Evolutionary conservation across 495 filamentous ascomycete species (phyloP), one percentile per base, ranked within the genome.

Genomic region (Glarea lozoyensis): DNA sequence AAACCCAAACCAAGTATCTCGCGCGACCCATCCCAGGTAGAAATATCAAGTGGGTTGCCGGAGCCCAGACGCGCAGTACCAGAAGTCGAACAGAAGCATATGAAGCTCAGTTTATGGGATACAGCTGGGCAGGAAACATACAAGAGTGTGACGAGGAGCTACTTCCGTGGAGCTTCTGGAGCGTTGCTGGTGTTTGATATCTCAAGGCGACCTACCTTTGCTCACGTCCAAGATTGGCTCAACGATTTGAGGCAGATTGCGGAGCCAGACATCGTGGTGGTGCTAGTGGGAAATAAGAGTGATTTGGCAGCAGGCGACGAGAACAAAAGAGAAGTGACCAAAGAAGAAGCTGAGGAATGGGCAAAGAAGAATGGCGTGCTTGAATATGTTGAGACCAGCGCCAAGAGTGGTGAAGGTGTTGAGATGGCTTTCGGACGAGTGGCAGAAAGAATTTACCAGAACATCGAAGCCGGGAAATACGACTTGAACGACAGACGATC

Each of bases 121-220:
- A 98, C 92, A 0, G 92, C 92, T 18, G 92, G 92, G 3, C 92
- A 98, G 57, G 92, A 98, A 69, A 94, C 86, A 10, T 94, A 94
- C 68, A 93, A 93, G 58, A 87, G 83, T 37, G 89, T 98, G 46
- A 98, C 92, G 4, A 78, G 88, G 18, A 88, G 82, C 35, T 98
- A 98, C 64, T 98, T 98, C 64, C 80, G 92, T 21, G 92, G 92
- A 51, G 88, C 89, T 1, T 86, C 81, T 0, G 90, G 92, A 32
- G 92, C 90, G 4, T 70, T 98, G 2, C 75, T 98, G 16, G 92
- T 98, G 41, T 98, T 94, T 58, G 92, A 98, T 62, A 89, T 98
- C 50, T 84, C 84, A 7, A 75, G 90, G 22, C 77, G 78, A 9
- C 71, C 76, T n/a, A 96, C 89, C 7, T 96, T 96, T 60, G 58